phyloP scores from a whole-genome alignment of 1,139 yeast species.

The Magnusiomyces ingens region DNA sequence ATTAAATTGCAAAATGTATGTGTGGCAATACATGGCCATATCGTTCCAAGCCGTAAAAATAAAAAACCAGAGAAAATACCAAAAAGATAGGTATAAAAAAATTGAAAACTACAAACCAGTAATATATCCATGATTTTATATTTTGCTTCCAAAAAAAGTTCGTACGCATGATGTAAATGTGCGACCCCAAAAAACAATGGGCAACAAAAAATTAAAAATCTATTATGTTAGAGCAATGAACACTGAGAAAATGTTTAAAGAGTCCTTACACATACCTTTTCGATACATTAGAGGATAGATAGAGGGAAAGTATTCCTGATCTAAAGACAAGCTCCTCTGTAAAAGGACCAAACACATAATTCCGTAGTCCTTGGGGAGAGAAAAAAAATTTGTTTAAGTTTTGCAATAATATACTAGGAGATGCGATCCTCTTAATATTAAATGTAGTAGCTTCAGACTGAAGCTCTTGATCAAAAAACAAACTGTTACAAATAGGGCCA shows the following conservation, averaged over 20 bases:
- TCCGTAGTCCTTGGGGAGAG: slow-evolving; percentile 50
- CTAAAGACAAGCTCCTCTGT: slow-evolving; percentile 86
- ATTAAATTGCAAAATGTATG: slow-evolving; percentile 73
- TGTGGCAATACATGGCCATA: slow-evolving; percentile 57
- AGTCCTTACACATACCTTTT: slow-evolving; percentile 10
- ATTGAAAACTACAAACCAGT: slow-evolving; percentile 48
- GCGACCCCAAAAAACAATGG: slow-evolving; percentile 87
- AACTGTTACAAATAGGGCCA: slow-evolving; percentile 52
- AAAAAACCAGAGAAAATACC: slow-evolving; percentile 67
- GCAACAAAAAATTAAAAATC: slow-evolving; percentile 35
- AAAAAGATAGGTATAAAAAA: slow-evolving; percentile 67
- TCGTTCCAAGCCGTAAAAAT: slow-evolving; percentile 46
- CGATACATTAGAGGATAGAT: slow-evolving; percentile 31
- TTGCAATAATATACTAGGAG: slow-evolving; percentile 18
- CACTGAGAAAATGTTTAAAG: too few relatives aligned
- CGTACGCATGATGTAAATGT: slow-evolving; percentile 79
- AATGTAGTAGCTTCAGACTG: neutral
- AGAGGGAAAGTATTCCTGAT: slow-evolving; percentile 46
- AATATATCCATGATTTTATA: slow-evolving; percentile 29
- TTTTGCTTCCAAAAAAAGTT: slow-evolving; percentile 33
- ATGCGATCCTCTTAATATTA: slow-evolving; percentile 6
- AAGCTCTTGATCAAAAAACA: slow-evolving; percentile 23
- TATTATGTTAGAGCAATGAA: too few relatives aligned
- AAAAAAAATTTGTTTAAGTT: slow-evolving; percentile 22
- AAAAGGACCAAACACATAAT: slow-evolving; percentile 71